Base-by-base conservation (phyloP, 352 stramenopile genomes). In the Hyaloperonospora brassicae region DNA sequence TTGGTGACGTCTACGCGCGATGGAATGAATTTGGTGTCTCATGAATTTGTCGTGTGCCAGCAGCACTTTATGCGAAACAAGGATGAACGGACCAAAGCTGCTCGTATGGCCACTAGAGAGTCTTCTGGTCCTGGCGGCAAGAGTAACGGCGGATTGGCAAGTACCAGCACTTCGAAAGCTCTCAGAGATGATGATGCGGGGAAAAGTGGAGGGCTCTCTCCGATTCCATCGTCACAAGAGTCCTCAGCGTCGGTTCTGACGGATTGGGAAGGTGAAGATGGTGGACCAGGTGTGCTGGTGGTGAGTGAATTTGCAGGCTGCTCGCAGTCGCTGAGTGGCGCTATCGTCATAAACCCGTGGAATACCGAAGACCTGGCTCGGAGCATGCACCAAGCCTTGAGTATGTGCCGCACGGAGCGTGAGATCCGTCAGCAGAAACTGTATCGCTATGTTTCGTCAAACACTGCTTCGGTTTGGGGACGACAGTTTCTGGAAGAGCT, bases 381-480 rank as follows among this genome's bases (percentile, higher is more conserved):
- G 27, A 85, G 76, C 40, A 84, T 96, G 41, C 73, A 95, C 48
- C 74, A 93, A 61, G 81, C 85, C 13, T 71, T 96, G 31, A 82
- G 79, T 13, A 88, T 96, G 72, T 87, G 68, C 35, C 79, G 82
- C 10, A 84, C 83, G 1, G 84, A 95, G 60, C 71, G 84, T 1
- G 82, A 95, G 47, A 77, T 96, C n/a, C 78, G 84, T 7, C 86
- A 95, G 54, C 81, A 93, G 41, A 95, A 96, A 60, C 65, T 96
- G 7, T 93, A 92, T 51, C 78, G 86, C 1, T 96, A 96, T 47
- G 86, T 96, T 9, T 85, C 75, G 25, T 79, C 77, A 1, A 90
- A 96, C 58, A 96, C 84, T 17, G 84, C 86, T 14, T 81, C 79
- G 1, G 63, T 77, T 8, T 96, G 86, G 86, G 87, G 81, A 2